These are phyloP conservation scores for Fusarium sp. DNA, from an alignment of 2,329 filamentous ascomycete species.

Conservation along the genomic window DNA sequence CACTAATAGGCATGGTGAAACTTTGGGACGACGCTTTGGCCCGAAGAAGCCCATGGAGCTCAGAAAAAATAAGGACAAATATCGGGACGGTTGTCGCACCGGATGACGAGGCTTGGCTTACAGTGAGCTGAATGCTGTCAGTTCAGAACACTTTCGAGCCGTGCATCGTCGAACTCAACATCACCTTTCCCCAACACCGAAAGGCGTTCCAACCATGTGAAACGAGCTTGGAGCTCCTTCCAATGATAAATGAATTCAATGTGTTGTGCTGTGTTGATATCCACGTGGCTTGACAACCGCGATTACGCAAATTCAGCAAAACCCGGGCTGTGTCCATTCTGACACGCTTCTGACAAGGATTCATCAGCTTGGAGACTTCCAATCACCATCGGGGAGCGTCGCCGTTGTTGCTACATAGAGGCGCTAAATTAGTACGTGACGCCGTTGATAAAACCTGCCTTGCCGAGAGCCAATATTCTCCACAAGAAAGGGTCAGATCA, in stretches of 20 bases:
- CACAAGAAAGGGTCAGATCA: constrained; percentile 1
- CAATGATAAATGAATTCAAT: neutral
- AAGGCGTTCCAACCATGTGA: constrained; percentile 9
- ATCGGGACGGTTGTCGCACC: neutral
- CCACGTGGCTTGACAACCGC: neutral
- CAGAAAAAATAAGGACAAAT: constrained; percentile 17
- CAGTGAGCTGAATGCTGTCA: too few relatives aligned
- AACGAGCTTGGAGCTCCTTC: neutral
- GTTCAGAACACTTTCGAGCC: too few relatives aligned
- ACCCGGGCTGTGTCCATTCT: constrained; percentile 31
- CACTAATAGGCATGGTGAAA: constrained; percentile 42
- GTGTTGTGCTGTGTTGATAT: neutral
- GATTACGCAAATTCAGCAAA: constrained; percentile 17
- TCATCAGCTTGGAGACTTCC: constrained; percentile 29
- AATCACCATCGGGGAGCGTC: constrained; percentile 14
- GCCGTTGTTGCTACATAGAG: constrained; percentile 17
- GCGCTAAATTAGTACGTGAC: constrained; percentile 17
- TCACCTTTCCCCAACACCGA: neutral
- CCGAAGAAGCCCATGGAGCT: constrained; percentile 8
- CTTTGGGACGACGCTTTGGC: constrained; percentile 40
- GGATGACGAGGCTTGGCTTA: too few relatives aligned
- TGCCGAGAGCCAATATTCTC: constrained; percentile 5
- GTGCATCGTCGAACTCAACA: neutral
- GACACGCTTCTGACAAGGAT: constrained; percentile 23
- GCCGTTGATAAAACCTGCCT: constrained; percentile 4